Base-by-base conservation (phyloP, 176 grass and related monocot genomes). In the Otatea glauca region DNA sequence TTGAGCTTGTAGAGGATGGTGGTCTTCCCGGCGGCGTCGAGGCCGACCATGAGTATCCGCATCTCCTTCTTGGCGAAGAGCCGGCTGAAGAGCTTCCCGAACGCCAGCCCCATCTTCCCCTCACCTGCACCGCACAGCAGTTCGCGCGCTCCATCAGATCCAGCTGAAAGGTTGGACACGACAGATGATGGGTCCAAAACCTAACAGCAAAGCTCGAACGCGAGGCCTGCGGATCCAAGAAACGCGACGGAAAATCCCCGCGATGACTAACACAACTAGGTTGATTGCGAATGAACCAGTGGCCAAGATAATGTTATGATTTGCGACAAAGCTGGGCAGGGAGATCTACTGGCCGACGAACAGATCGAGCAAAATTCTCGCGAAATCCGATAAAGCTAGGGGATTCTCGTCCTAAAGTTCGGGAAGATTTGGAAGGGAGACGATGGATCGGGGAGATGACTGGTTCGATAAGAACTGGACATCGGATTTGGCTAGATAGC, bases 1-100 rank as follows among this genome's bases (percentile, higher is more conserved):
- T 93, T 93, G 70, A 93, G 85, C 82, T 93, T 93, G 88, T 93
- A 93, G 50, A 93, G 91, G 68, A 93, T 93, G 81, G 91, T 93
- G 81, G 91, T 93, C 70, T 93, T 93, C 56, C 91, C 91, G 79
- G 91, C 88, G 16, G 91, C 91, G 58, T 90, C 91, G 42, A 93
- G 91, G 0, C 91, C 91, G 9, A 93, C 91, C 91, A 93, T 93
- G 70, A 93, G 85, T 48, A 93, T 93, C 76, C 88, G 73, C 88
- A 93, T 93, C 88, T 93, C 88, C 85, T 88, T 90, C 91, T 93
- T 93, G 37, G 88, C 91, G 74, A 93, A 93, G 1, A 93, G 88
- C 45, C 88, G 85, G 88, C 91, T 93, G 88, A 93, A 93, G 27
- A 93, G 77, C 85, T 90, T 93, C 16, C 88, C 89, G 81, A 93